These are phyloP conservation scores for Phaeophleospora eucalypticola DNA, from an alignment of 2,329 filamentous ascomycete species.

Conservation along the genomic window DNA sequence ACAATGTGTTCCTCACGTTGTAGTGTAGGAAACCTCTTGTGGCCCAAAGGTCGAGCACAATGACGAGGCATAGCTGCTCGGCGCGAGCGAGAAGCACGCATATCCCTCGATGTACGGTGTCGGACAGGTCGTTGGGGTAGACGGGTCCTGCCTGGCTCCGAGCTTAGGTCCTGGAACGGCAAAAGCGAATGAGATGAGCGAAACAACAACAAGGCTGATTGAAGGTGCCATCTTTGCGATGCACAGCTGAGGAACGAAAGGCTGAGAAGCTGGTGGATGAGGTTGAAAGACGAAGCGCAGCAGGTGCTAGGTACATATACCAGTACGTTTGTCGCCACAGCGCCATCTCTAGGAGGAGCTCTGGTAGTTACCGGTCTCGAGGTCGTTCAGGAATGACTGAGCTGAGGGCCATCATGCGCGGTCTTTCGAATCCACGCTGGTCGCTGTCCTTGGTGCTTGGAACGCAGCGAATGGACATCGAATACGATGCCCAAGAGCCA, in stretches of 20 bases:
- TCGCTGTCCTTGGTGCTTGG: conserved; percentile 4
- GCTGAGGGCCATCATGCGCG: conserved; percentile 7
- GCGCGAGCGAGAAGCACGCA: background rate
- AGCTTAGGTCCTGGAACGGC: conserved; percentile 4
- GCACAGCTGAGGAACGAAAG: conserved; percentile 5
- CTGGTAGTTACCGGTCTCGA: background rate
- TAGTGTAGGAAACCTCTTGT: background rate
- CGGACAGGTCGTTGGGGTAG: background rate
- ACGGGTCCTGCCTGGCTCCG: background rate
- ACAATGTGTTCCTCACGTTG: background rate
- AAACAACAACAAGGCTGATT: conserved; percentile 3
- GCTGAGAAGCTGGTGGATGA: conserved; percentile 1
- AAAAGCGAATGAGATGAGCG: conserved; percentile 2
- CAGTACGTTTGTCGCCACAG: background rate
- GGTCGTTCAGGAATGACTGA: background rate
- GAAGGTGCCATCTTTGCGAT: conserved; percentile 3
- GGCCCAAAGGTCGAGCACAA: background rate
- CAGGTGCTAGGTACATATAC: conserved; percentile 8
- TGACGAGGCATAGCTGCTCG: background rate
- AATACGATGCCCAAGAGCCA: background rate
- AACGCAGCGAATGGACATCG: conserved; percentile 9
- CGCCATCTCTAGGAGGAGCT: background rate
- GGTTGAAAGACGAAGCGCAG: background rate
- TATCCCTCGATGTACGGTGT: background rate
- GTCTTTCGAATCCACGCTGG: conserved; percentile 3